Evolutionary conservation across 1,139 yeast genomes (phyloP), one percentile per base, ranked within the genome.

Genomic region (Yamadazyma friedrichii): DNA sequence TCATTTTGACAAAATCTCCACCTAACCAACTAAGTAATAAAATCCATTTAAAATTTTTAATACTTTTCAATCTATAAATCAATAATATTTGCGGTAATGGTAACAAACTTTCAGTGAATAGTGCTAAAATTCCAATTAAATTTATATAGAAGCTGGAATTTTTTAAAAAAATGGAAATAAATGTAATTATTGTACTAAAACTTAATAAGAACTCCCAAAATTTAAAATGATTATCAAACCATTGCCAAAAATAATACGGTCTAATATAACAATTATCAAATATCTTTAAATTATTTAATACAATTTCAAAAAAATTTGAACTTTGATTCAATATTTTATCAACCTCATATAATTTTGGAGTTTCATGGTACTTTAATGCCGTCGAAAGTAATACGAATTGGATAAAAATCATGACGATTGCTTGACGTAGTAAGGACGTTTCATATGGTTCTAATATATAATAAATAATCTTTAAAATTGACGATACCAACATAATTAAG

Each of bases 61-160:
- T 81, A 1, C 88, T 78, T 51, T 81, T 79, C 24, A 87, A 61
- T 44, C 91, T 70, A 55, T 81, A 76, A 42, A 88, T 75, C 44
- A 88, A 67, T 26, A 91, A 66, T 38, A 89, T 87, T 61, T 89
- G 97, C 0, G 97, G 97, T 39, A 89, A 65, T 3, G 97, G 97
- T 43, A 89, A 67, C 16, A 87, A 66, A n/a, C 93, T 81, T 56
- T 89, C 97, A 17, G 87, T 74, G 41, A 88, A 71, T 35, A 89
- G 72, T 0, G 96, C 95, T 15, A 78, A 51, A 3, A 86, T 67
- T 0, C 96, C 96, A 35, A 89, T 69, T 1, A 74, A 48, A n/a
- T 76, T 74, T 2, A 84, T 82, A 54, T 76, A 81, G 16, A 59
- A 46, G 15, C 62, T 58, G 48, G 55, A 66, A 29, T 54, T 54